These are phyloP conservation scores for Marchantia polymorpha DNA, from an alignment of 225 moss, liverwort and hornwort genomes.

Conservation along the genomic window DNA sequence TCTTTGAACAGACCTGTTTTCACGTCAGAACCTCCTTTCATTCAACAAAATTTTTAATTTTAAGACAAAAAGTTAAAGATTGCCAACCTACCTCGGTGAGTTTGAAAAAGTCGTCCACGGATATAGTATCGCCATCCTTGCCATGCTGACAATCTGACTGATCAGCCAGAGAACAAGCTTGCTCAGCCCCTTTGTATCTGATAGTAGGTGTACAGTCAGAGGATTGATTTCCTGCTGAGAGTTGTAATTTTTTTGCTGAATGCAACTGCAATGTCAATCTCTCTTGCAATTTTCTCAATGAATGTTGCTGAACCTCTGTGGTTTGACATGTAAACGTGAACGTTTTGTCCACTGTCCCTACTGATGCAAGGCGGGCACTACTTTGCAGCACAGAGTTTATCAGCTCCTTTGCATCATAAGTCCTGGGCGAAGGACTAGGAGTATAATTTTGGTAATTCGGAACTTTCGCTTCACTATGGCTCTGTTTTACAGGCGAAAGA, in stretches of 20 bases:
- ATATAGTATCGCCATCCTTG: conserved; percentile 12
- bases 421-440: conserved; percentile 1
- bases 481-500: neutral
- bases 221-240: neutral
- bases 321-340: neutral
- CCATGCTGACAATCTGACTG: neutral
- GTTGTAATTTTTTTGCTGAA: neutral
- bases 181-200: neutral
- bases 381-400: conserved; percentile 10
- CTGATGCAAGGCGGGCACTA: conserved; percentile 4
- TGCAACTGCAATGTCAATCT: conserved; percentile 1
- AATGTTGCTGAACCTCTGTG: neutral
- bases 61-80: neutral
- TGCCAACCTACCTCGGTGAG: conserved; percentile 22
- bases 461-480: neutral
- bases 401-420: neutral
- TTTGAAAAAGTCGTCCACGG: conserved; percentile 34
- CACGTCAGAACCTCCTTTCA: neutral
- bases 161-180: neutral
- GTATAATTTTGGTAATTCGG: neutral
- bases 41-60: neutral
- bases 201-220: neutral
- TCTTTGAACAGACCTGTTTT: neutral
- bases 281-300: neutral
- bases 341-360: neutral